Evolutionary conservation across 2,329 filamentous ascomycete genomes (phyloP).

Genomic region (Aspergillus oerlinghausenensis): DNA sequence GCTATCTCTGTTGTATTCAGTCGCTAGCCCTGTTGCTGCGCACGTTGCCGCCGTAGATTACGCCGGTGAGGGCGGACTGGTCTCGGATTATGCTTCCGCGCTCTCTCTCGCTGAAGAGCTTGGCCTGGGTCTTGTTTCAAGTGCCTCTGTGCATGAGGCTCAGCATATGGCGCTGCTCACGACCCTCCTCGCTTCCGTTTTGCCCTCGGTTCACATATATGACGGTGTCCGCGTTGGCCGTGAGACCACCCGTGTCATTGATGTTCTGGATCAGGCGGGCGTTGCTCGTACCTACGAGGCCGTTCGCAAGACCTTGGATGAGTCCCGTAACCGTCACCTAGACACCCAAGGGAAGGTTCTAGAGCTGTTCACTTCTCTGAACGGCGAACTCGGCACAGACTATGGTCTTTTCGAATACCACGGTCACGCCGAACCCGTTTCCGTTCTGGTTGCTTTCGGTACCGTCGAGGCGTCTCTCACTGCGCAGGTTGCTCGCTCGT

Average conservation of each 20-base stretch:
- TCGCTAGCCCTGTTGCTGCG: conserved; percentile 87
- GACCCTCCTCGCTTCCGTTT: conserved; percentile 69
- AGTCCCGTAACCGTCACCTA: conserved; percentile 63
- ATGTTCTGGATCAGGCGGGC: conserved; percentile 69
- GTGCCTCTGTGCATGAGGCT: conserved; percentile 79
- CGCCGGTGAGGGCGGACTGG: conserved; percentile 62
- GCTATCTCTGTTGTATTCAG: conserved; percentile 82
- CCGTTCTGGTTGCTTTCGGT: conserved; percentile 86
- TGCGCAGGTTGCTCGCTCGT: conserved; percentile 69
- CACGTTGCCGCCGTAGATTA: conserved; percentile 93
- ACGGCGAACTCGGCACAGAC: conserved; percentile 86
- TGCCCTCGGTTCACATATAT: conserved; percentile 84
- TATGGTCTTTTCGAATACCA: conserved; percentile 93
- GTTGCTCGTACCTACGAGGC: conserved; percentile 66
- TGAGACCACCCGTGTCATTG: conserved; percentile 76
- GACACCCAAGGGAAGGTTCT: conserved; percentile 69
- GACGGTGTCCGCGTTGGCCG: conserved; percentile 79
- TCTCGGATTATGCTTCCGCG: conserved; percentile 80
- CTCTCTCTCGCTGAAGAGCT: conserved; percentile 83
- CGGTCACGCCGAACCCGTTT: conserved; percentile 73
- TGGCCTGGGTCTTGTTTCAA: conserved; percentile 79
- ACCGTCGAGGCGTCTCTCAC: conserved; percentile 84
- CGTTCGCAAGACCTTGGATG: conserved; percentile 58
- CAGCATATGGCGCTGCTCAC: conserved; percentile 95
- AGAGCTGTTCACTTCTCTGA: conserved; percentile 69